These are phyloP conservation scores for Fusarium pseudocircinatum DNA, from an alignment of 2,329 filamentous ascomycete genomes.

Conservation along the genomic window DNA sequence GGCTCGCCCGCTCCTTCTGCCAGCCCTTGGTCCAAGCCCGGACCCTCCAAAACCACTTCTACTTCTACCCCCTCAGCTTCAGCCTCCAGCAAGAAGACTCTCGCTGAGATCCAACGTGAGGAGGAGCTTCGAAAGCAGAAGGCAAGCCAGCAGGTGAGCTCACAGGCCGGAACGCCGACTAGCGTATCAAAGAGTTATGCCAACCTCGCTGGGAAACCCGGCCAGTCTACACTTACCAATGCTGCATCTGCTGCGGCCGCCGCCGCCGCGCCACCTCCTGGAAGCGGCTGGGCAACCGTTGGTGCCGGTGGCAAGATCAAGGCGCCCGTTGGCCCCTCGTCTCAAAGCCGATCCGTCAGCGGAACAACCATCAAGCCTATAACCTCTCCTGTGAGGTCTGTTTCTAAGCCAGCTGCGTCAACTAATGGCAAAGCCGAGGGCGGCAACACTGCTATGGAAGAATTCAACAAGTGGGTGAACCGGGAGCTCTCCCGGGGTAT, in stretches of 20 bases:
- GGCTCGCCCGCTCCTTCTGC: slow-evolving; percentile 74
- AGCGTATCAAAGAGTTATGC: slow-evolving; percentile 86
- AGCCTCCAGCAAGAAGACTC: slow-evolving; percentile 77
- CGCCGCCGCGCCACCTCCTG: slow-evolving; percentile 44
- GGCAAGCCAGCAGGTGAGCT: slow-evolving; percentile 62
- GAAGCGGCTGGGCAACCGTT: slow-evolving; percentile 88
- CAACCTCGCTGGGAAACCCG: slow-evolving; percentile 85
- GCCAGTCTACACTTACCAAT: slow-evolving; percentile 49
- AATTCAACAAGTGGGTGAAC: slow-evolving; percentile 94
- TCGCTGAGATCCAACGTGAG: slow-evolving; percentile 96
- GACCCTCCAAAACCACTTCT: slow-evolving; percentile 54
- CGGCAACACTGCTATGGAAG: slow-evolving; percentile 74
- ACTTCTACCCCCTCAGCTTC: slow-evolving; percentile 37
- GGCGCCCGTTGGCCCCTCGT: slow-evolving; percentile 68
- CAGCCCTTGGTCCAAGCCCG: slow-evolving; percentile 75
- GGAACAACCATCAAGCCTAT: slow-evolving; percentile 54
- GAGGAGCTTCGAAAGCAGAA: slow-evolving; percentile 85
- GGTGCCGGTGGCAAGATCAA: slow-evolving; percentile 94
- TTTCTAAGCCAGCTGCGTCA: slow-evolving; percentile 59
- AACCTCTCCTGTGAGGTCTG: slow-evolving; percentile 61
- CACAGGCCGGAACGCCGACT: slow-evolving; percentile 59
- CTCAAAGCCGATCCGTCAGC: slow-evolving; percentile 58
- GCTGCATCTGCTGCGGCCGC: slow-evolving; percentile 54
- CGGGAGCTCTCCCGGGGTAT: slow-evolving; percentile 81
- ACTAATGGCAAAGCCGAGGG: slow-evolving; percentile 53